These are phyloP conservation scores for Cercospora sp. DNA, from an alignment of 2,329 filamentous ascomycete genomes.

Conservation along the genomic window DNA sequence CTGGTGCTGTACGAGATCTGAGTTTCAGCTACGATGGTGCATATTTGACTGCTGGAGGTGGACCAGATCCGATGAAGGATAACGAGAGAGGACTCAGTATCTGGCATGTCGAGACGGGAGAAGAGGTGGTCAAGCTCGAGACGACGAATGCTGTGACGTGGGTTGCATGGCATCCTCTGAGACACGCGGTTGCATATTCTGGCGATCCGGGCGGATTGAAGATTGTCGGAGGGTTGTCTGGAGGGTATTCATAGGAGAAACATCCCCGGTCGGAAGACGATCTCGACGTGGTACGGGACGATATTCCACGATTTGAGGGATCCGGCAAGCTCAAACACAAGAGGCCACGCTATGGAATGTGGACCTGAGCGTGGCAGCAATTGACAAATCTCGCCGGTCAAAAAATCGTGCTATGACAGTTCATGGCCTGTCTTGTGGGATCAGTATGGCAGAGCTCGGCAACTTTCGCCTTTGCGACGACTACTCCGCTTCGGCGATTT, in stretches of 20 bases:
- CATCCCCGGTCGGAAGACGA: neutral
- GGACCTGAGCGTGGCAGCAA: neutral
- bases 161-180: conserved; percentile 73
- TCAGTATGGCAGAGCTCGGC: neutral
- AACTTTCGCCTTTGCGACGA: neutral
- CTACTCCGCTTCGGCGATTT: no score
- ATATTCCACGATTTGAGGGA: no score
- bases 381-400: neutral
- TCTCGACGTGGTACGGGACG: neutral
- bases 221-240: conserved; percentile 56
- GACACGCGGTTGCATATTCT: conserved; percentile 72
- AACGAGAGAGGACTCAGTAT: conserved; percentile 70
- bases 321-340: neutral
- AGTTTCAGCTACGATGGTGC: conserved; percentile 78
- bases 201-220: conserved; percentile 66
- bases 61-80: conserved; percentile 46
- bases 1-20: conserved; percentile 66
- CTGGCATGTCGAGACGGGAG: conserved; percentile 71
- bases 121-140: conserved; percentile 70
- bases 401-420: neutral
- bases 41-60: conserved; percentile 69
- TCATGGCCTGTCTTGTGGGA: no score
- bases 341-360: neutral
- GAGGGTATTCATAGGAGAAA: conserved; percentile 8
- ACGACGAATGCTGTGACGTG: conserved; percentile 64